Conservation (phyloP, 2,329 filamentous ascomycete species). For the Fusarium udum region DNA sequence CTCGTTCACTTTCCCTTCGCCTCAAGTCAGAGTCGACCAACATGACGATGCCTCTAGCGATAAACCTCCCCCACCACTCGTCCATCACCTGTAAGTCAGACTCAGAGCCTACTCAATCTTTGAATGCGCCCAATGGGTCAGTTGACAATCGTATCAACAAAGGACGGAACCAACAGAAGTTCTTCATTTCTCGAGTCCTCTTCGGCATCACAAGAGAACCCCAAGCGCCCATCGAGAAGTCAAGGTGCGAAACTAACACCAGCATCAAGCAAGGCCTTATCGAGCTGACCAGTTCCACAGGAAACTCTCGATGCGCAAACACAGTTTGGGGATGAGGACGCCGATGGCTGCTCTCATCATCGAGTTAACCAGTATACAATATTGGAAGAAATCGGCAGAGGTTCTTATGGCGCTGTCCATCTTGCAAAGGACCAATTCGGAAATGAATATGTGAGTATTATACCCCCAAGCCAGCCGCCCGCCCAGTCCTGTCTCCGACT, state of each 20-base stretch:
- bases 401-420: slow-evolving; percentile 94
- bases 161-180: slow-evolving; percentile 56
- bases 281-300: slow-evolving; percentile 53
- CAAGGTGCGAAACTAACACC: slow-evolving; percentile 54
- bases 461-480: not conserved
- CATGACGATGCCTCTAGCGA: slow-evolving; percentile 42
- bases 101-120: slow-evolving; percentile 31
- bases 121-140: not conserved
- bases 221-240: slow-evolving; percentile 67
- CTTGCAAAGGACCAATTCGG: slow-evolving; percentile 90
- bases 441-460: slow-evolving; percentile 81
- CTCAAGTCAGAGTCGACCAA: slow-evolving; percentile 44
- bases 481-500: slow-evolving; percentile 17
- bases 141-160: slow-evolving; percentile 11
- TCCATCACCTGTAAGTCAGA: slow-evolving; percentile 55
- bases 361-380: slow-evolving; percentile 96
- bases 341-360: slow-evolving; percentile 82
- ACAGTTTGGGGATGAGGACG: slow-evolving; percentile 84
- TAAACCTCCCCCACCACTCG: slow-evolving; percentile 46
- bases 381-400: slow-evolving; percentile 93
- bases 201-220: slow-evolving; percentile 66
- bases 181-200: slow-evolving; percentile 59
- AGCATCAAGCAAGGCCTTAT: not conserved
- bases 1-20: slow-evolving; percentile 43
- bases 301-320: slow-evolving; percentile 93